Conservation (phyloP, 2,329 filamentous ascomycete genomes). For the Thelonectria rubi region DNA sequence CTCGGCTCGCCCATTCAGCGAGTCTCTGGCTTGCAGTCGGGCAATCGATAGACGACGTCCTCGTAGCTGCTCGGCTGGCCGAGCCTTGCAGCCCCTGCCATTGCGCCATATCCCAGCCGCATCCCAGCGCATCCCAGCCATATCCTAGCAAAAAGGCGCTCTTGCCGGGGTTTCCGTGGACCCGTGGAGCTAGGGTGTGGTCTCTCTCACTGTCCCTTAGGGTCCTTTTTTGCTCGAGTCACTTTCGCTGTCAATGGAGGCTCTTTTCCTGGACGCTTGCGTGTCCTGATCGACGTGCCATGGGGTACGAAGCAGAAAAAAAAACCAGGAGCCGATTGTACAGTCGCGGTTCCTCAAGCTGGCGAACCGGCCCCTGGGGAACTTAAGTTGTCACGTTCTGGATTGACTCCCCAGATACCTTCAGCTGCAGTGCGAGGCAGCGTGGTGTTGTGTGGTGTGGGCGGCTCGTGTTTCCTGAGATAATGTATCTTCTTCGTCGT, state of each 20-base stretch:
- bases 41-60: constrained; percentile 26
- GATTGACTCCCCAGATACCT: constrained; percentile 5
- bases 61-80: constrained; percentile 27
- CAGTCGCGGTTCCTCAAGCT: too few relatives aligned
- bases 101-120: constrained; percentile 41
- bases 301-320: constrained; percentile 6
- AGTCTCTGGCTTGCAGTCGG: constrained; percentile 10
- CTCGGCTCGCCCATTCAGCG: not conserved
- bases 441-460: constrained; percentile 6
- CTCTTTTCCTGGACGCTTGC: constrained; percentile 37
- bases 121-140: constrained; percentile 37
- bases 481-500: not conserved
- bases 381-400: constrained; percentile 1
- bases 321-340: constrained; percentile 4
- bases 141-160: constrained; percentile 16
- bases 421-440: constrained; percentile 2
- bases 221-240: constrained; percentile 27
- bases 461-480: constrained; percentile 12
- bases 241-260: constrained; percentile 36
- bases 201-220: not conserved
- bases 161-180: constrained; percentile 30
- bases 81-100: constrained; percentile 38
- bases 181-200: constrained; percentile 31
- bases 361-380: constrained; percentile 2
- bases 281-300: constrained; percentile 36